phyloP scores from a whole-genome alignment of 2,329 filamentous ascomycete species.

The Alternaria hordeiaustralica region DNA sequence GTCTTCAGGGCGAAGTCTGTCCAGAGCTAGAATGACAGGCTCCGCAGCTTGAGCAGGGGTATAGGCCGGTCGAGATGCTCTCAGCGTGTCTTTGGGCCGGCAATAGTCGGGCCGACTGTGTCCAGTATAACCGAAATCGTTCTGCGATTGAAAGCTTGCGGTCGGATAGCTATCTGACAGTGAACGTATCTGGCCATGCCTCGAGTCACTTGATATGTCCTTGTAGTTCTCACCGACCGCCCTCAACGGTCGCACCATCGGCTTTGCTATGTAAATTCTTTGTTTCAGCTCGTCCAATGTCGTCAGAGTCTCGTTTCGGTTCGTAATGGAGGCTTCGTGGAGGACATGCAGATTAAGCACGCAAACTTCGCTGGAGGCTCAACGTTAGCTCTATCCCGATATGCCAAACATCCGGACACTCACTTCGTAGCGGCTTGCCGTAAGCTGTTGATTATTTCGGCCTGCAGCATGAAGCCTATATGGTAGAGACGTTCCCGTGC shows the following conservation, averaged over 20 bases:
- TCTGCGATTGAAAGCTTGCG: slow-evolving; percentile 22
- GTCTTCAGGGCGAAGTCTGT: slow-evolving; percentile 30
- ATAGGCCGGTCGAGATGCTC: slow-evolving; percentile 4
- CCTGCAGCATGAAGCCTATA: slow-evolving; percentile 50
- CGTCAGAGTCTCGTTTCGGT: slow-evolving; percentile 41
- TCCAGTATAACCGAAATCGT: slow-evolving; percentile 20
- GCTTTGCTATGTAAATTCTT: slow-evolving; percentile 36
- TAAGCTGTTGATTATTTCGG: slow-evolving; percentile 49
- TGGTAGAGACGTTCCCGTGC: slow-evolving; percentile 48
- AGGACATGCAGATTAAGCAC: slow-evolving; percentile 45
- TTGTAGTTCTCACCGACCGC: slow-evolving; percentile 13
- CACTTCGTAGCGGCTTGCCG: slow-evolving; percentile 45
- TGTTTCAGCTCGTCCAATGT: slow-evolving; percentile 49
- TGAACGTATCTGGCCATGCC: slow-evolving; percentile 1
- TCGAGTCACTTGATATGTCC: not conserved
- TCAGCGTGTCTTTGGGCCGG: slow-evolving; percentile 18
- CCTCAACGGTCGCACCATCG: slow-evolving; percentile 26
- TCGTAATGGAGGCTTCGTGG: slow-evolving; percentile 47
- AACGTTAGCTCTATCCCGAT: not conserved
- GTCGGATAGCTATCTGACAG: slow-evolving; percentile 27
- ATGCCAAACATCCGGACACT: slow-evolving; percentile 11
- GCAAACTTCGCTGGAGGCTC: slow-evolving; percentile 12
- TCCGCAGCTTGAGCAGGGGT: slow-evolving; percentile 10
- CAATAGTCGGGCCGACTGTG: slow-evolving; percentile 34
- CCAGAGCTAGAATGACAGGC: slow-evolving; percentile 29